These are phyloP conservation scores for Asclepias syriaca DNA, from an alignment of 257 asterid species.

Conservation along the genomic window DNA sequence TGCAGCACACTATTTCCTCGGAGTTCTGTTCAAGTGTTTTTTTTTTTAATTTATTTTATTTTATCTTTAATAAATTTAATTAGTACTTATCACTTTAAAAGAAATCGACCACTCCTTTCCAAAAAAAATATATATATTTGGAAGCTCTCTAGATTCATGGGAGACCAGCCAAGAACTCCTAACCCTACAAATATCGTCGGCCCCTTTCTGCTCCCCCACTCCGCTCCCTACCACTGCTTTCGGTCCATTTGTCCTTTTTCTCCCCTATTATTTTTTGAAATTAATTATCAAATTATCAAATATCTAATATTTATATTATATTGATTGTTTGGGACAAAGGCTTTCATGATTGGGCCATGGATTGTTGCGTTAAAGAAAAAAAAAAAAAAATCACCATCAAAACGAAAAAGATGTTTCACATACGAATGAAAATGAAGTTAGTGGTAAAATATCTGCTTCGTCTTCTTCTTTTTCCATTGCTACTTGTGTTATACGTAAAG, in stretches of 20 bases:
- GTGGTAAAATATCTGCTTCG: conserved; percentile 14
- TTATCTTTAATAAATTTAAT: too few species aligned
- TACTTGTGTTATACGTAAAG: background rate
- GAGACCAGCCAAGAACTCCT: background rate
- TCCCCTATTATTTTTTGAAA: too few species aligned
- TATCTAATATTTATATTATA: too few species aligned
- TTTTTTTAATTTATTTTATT: too few species aligned
- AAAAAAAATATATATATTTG: too few species aligned
- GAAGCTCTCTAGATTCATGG: background rate
- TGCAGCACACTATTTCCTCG: background rate
- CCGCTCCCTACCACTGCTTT: background rate
- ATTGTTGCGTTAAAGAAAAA: background rate
- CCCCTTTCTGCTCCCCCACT: background rate
- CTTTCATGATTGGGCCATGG: background rate
- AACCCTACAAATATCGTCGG: background rate
- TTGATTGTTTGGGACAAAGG: background rate
- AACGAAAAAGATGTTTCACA: background rate
- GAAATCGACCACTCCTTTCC: background rate
- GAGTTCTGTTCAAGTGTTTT: background rate
- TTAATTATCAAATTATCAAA: too few species aligned
- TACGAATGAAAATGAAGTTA: background rate
- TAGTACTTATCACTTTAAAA: background rate
- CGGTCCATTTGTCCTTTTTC: too few species aligned
- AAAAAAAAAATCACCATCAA: conserved; percentile 7
- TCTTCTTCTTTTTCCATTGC: conserved; percentile 1